Base-by-base conservation (phyloP, 2,329 filamentous ascomycete species). In the Colletotrichum musicola region DNA sequence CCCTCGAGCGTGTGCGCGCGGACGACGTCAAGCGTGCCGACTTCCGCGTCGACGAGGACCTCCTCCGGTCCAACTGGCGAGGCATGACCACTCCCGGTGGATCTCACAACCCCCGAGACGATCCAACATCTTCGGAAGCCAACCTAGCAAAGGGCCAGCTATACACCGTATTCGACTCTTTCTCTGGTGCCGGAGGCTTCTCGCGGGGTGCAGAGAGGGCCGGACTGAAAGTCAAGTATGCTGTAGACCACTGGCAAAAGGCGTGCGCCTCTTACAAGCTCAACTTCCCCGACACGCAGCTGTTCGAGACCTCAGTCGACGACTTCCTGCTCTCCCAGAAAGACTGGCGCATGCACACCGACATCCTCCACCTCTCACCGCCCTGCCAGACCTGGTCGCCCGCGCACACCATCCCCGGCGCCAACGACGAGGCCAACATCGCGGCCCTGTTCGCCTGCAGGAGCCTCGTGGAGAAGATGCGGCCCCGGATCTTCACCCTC, bases 301-400 rank as follows among this genome's bases (percentile, higher is more conserved):
- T 92, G 0, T 84, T 86, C 53, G 73, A 83, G 6, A 80, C 81
- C 68, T 79, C 84, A 0, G 78, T 87, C 0, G 79, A 83, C 40
- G 77, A 85, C 2, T 89, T 91, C 58, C 80, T 89, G 30, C 74
- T 73, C 1, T 68, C 71, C 0, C 72, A 78, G 0, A 75, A 77
- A 2, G 71, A 60, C 9, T 20, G 59, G 9, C 64, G 72, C 10
- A 74, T 84, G 9, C 81, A 81, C 4, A 86, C 91, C 0, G 93
- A 96, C 72, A 81, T 95, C 1, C 79, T 93, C 0, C 93, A 97
- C 71, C 78, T 94, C 0, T 94, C 91, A 0, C 93, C 92, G 0
- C 93, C 93, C 0, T 97, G 94, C 64, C 92, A 95, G 72, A 88
- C 86, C 2, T 95, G 90, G 76, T 95, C 92, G 0, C 88, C 89